Evolutionary conservation across 75 land plant species (phyloP), one percentile per base, ranked within the genome.

Genomic region (Cunninghamia lanceolata): DNA sequence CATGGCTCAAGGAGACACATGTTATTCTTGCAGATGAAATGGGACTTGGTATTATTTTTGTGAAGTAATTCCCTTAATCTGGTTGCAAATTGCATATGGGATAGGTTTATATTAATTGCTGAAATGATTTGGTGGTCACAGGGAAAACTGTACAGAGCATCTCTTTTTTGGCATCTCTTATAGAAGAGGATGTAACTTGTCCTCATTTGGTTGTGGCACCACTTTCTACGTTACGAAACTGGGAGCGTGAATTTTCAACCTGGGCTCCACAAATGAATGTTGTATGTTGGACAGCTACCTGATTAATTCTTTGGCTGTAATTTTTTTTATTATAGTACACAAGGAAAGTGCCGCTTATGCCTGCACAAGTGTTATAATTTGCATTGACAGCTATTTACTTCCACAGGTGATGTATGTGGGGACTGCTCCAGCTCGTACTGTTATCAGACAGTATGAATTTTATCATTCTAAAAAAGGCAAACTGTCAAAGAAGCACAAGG

Each of bases 241-340:
- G 99, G 99, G 99, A 98, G 85, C 99, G 99, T 70, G 99, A 98
- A 88, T 98, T 98, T 92, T 90, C 99, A 63, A 96, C 96, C 28
- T 98, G 99, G 99, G 96, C 97, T 16, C 99, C 99, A 36, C 99
- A 98, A 16, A 91, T 98, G 96, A 96, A 98, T 89, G 94, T 94
- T 87, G 99, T 98, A 98, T 88, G 99, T 89, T 83, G 28, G 14
- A 45, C 39, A 59, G 17, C n/a, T 56, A 46, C 56, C 16, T 87
- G 78, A 38, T 85, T 36, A 30, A 21, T 50, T 52, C 47, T 45
- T 68, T 21, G 15, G 35, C 39, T 84, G 50, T 25, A 79, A 80
- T 80, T 21, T 11, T 19, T 25, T 14, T 40, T 80, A 42, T 83
- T 28, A 34, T 38, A 28, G 4, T 76, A 2, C 10, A 42, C 16